Evolutionary conservation across 139 green algal genomes (phyloP).

Genomic region (Spirogloea muscicola): DNA sequence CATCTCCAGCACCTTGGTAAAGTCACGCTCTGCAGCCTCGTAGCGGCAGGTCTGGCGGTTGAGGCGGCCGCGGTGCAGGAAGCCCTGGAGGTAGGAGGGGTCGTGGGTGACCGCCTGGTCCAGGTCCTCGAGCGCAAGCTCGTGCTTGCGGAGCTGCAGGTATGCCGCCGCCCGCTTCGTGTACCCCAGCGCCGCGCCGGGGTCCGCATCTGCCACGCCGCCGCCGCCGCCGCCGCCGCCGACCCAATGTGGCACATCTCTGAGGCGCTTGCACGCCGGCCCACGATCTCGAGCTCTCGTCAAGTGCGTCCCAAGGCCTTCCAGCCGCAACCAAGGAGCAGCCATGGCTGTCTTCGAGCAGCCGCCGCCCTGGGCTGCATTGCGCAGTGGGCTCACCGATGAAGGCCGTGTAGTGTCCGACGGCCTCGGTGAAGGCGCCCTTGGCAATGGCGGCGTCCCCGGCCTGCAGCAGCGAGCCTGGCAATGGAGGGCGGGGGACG

Average conservation of each 20-base stretch:
- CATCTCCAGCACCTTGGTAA: conserved; percentile 21
- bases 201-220: conserved; percentile 40
- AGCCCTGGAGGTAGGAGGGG: conserved; percentile 37
- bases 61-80: conserved; percentile 35
- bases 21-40: conserved; percentile 20
- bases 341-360: no score
- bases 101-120: conserved; percentile 32
- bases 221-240: no score
- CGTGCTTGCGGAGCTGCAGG: conserved; percentile 35
- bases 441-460: conserved; percentile 27
- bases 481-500: no score
- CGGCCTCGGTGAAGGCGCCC: conserved; percentile 22
- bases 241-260: no score
- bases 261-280: no score
- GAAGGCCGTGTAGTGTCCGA: conserved; percentile 31
- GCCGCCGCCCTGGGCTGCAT: no score
- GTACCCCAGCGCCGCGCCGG: conserved; percentile 35
- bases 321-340: no score
- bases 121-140: conserved; percentile 27
- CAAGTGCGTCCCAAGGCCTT: no score
- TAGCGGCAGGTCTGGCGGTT: conserved; percentile 35
- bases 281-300: no score
- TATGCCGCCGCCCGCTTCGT: conserved; percentile 42
- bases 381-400: conserved; percentile 6
- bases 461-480: conserved; percentile 31